Conservation (phyloP, 805 yeast species). For the Candida orba region DNA sequence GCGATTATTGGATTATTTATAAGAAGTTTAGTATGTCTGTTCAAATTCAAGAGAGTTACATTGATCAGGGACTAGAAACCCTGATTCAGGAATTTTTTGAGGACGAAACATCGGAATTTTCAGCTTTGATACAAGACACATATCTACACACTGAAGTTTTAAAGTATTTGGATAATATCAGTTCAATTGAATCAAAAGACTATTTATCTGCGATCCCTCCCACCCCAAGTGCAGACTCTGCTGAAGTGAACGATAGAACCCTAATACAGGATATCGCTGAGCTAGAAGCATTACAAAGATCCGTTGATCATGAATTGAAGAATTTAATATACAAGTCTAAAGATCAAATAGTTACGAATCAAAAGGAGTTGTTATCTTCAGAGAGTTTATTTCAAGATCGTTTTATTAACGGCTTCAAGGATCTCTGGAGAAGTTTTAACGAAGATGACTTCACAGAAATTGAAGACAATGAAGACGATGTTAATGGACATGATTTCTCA, state of each 20-base stretch:
- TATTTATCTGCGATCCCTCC: constrained; percentile 36
- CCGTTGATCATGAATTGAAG: constrained; percentile 38
- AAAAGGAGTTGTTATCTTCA: constrained; percentile 30
- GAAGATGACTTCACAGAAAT: constrained; percentile 27
- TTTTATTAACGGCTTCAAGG: constrained; percentile 25
- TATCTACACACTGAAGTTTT: constrained; percentile 31
- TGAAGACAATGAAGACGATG: constrained; percentile 19
- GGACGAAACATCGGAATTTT: constrained; percentile 23
- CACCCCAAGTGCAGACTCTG: constrained; percentile 26
- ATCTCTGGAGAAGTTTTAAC: constrained; percentile 24
- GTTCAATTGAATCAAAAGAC: constrained; percentile 43
- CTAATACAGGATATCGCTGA: constrained; percentile 70
- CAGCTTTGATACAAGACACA: constrained; percentile 22
- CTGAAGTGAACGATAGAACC: constrained; percentile 23
- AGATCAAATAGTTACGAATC: constrained; percentile 35
- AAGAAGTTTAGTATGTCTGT: no score
- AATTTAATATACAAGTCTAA: constrained; percentile 30
- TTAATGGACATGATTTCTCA: constrained; percentile 1
- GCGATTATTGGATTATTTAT: no score
- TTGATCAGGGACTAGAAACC: not conserved
- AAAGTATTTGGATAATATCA: constrained; percentile 29
- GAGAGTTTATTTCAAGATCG: constrained; percentile 27
- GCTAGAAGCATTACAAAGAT: constrained; percentile 48
- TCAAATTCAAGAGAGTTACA: not conserved
- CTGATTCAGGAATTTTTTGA: not conserved